A percentile compares a stretch with the other conserved stretches of the same genome.
phyloP scores from a whole-genome alignment of 139 green algal species.

The Spirogloea muscicola region DNA sequence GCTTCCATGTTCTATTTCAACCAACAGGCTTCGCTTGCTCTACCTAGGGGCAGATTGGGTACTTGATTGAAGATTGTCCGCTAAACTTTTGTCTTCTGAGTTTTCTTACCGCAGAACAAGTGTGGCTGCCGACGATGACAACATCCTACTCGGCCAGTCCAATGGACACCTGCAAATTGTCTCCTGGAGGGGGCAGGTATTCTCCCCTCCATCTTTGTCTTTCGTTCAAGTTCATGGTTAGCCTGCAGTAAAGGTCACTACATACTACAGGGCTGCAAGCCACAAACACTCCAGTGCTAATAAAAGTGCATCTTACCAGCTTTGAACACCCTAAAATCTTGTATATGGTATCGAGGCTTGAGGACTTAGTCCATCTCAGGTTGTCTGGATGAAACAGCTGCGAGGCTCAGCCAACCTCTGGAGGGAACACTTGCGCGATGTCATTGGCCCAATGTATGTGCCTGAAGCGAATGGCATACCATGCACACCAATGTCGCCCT shows the following conservation, averaged over 20 bases:
- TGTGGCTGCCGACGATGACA: constrained; percentile 38
- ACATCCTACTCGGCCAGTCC: constrained; percentile 41
- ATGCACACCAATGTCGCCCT: constrained; percentile 10
- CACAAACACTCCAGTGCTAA: too few species aligned
- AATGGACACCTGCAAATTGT: constrained; percentile 31
- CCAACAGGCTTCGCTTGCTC: background rate
- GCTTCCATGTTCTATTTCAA: background rate
- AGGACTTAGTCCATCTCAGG: background rate
- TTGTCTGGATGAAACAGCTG: constrained; percentile 5
- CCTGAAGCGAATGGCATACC: constrained; percentile 42
- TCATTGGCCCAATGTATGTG: constrained; percentile 39
- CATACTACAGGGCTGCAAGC: too few species aligned
- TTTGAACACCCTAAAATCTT: background rate
- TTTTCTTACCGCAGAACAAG: too few species aligned
- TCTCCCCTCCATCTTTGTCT: too few species aligned
- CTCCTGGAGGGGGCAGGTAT: constrained; percentile 41
- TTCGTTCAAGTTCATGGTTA: too few species aligned
- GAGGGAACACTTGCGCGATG: constrained; percentile 3
- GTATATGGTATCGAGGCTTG: background rate
- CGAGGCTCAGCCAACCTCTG: constrained; percentile 35
- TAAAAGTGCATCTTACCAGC: too few species aligned
- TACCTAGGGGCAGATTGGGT: background rate
- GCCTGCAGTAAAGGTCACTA: too few species aligned
- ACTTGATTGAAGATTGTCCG: background rate
- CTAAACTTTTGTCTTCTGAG: too few species aligned